Conservation (phyloP, 1,284 basidiomycete genomes). For the Neonothopanus nambi region DNA sequence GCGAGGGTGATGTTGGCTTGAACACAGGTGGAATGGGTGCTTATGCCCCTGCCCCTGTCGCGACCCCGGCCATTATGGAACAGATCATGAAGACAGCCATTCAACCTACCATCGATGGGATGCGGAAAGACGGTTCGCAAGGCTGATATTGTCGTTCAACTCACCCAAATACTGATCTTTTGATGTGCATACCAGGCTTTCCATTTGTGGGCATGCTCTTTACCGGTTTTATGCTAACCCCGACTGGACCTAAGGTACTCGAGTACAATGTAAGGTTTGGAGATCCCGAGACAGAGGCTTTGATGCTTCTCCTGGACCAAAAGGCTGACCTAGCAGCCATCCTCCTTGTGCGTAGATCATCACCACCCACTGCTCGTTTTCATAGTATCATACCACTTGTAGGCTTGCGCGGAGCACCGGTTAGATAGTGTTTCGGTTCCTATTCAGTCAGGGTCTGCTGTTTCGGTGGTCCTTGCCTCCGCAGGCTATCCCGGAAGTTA, state of each 20-base stretch:
- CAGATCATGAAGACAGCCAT: conserved; percentile 76
- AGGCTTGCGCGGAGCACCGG: conserved; percentile 89
- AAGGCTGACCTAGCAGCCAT: conserved; percentile 84
- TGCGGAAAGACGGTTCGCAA: conserved; percentile 86
- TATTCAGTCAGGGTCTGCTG: conserved; percentile 76
- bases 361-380: neutral
- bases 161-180: conserved; percentile 2
- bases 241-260: conserved; percentile 89
- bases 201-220: conserved; percentile 97
- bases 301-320: conserved; percentile 81
- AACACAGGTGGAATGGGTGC: conserved; percentile 99
- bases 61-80: conserved; percentile 79
- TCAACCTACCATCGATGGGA: conserved; percentile 91
- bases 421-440: conserved; percentile 85
- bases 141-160: too few relatives aligned
- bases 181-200: conserved; percentile 59
- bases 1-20: conserved; percentile 90
- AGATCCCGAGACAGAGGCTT: conserved; percentile 96
- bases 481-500: conserved; percentile 93
- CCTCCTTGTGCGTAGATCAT: conserved; percentile 56
- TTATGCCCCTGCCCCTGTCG: conserved; percentile 92
- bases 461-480: conserved; percentile 92
- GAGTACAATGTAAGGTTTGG: conserved; percentile 99
- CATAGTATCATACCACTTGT: neutral
- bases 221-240: conserved; percentile 93